Evolutionary conservation across 495 filamentous ascomycete species (phyloP).

Genomic region (Recurvomyces mirabilis): DNA sequence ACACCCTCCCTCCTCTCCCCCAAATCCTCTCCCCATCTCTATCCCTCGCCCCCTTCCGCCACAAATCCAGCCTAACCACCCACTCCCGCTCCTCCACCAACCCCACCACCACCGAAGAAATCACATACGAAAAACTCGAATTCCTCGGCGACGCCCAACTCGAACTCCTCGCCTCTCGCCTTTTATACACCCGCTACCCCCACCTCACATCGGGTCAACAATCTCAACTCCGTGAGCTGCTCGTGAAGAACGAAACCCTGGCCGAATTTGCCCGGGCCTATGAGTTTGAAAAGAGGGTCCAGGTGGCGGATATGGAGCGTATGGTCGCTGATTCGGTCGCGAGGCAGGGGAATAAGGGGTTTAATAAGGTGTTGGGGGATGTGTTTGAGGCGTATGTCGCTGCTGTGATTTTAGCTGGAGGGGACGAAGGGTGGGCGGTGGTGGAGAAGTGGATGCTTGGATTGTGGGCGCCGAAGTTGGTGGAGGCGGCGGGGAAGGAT

Average conservation of each 20-base stretch:
- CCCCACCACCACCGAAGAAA: conserved; percentile 1
- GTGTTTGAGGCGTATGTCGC: conserved; percentile 85
- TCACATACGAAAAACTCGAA: conserved; percentile 28
- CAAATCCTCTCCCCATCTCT: conserved; percentile 7
- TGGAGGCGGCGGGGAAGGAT: conserved; percentile 29
- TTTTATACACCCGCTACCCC: conserved; percentile 27
- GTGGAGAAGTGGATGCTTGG: conserved; percentile 56
- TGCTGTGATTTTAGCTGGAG: conserved; percentile 56
- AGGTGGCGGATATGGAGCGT: conserved; percentile 8
- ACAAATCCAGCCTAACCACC: conserved; percentile 12
- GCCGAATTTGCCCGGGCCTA: conserved; percentile 53
- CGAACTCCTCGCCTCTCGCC: conserved; percentile 26
- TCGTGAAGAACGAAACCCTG: conserved; percentile 67
- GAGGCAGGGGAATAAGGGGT: conserved; percentile 36
- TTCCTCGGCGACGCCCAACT: conserved; percentile 35
- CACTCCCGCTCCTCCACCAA: conserved; percentile 12
- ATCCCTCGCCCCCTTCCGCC: conserved; percentile 20
- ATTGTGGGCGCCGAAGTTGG: conserved; percentile 48
- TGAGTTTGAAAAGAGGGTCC: conserved; percentile 49
- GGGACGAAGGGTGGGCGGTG: conserved; percentile 44
- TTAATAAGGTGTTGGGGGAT: conserved; percentile 62
- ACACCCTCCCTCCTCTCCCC: conserved; percentile 17
- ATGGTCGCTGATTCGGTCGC: conserved; percentile 27
- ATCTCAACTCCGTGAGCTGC: conserved; percentile 24
- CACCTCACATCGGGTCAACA: conserved; percentile 21